Conservation (phyloP, 2,329 filamentous ascomycete species). For the Furcasterigmium furcatum region DNA sequence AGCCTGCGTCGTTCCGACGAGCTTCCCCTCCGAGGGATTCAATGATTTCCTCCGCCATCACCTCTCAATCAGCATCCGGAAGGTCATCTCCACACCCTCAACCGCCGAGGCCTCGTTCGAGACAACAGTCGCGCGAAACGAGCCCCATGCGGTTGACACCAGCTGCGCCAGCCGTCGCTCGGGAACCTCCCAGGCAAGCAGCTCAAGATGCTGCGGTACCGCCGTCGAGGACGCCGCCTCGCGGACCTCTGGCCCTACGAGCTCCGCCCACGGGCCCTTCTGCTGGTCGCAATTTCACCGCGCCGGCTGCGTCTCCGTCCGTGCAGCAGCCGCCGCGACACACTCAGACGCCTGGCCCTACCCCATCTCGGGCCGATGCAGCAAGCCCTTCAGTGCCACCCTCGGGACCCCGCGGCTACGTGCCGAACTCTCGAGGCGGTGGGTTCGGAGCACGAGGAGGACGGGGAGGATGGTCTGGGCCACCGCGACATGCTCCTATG, state of each 20-base stretch:
- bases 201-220: conserved; percentile 22
- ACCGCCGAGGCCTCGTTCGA: conserved; percentile 44
- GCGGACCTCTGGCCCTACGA: conserved; percentile 51
- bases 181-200: conserved; percentile 7
- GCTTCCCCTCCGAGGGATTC: conserved; percentile 47
- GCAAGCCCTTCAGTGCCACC: conserved; percentile 47
- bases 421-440: conserved; percentile 39
- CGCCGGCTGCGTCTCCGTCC: conserved; percentile 29
- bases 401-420: conserved; percentile 52
- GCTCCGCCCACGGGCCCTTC: conserved; percentile 45
- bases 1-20: conserved; percentile 33
- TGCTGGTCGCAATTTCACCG: conserved; percentile 32
- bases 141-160: conserved; percentile 20
- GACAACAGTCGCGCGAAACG: conserved; percentile 38
- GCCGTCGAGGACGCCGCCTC: conserved; percentile 44
- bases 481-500: conserved; percentile 22
- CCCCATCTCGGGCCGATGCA: conserved; percentile 30
- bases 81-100: conserved; percentile 50
- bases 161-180: conserved; percentile 14
- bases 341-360: conserved; percentile 26
- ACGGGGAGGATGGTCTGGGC: conserved; percentile 39
- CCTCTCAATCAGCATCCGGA: conserved; percentile 47
- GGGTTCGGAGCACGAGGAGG: conserved; percentile 39
- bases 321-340: conserved; percentile 28
- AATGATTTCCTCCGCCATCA: conserved; percentile 44